These are phyloP conservation scores for Metschnikowia lochheadii DNA, from an alignment of 805 yeast species.

Conservation along the genomic window DNA sequence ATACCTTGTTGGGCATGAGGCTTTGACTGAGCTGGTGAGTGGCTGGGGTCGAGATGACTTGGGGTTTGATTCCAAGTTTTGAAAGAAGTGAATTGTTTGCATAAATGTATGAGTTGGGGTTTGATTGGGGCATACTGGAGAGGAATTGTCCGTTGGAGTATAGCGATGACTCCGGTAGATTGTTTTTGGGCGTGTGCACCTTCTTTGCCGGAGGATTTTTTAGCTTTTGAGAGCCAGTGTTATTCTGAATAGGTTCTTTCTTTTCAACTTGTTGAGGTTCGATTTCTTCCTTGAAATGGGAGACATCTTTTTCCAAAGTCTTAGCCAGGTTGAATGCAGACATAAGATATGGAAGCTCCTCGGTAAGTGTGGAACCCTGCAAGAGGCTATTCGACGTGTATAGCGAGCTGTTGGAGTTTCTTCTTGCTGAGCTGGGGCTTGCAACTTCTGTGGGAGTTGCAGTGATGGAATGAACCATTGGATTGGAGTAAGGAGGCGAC, in stretches of 20 bases:
- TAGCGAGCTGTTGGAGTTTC: constrained; percentile 27
- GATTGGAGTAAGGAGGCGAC: constrained; percentile 24
- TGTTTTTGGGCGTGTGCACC: constrained; percentile 22
- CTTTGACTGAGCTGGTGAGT: constrained; percentile 14
- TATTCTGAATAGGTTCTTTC: not conserved
- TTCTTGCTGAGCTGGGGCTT: constrained; percentile 14
- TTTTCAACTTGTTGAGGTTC: not conserved
- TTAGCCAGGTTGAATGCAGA: constrained; percentile 64
- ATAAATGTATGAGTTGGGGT: constrained; percentile 29
- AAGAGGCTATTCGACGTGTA: constrained; percentile 33
- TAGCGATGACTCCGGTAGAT: constrained; percentile 30
- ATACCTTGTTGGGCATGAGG: constrained; percentile 4
- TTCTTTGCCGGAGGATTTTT: constrained; percentile 3
- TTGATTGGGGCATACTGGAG: constrained; percentile 14
- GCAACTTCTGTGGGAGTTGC: constrained; percentile 10
- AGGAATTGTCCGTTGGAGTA: constrained; percentile 34
- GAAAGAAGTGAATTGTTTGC: constrained; percentile 34
- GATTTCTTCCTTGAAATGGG: constrained; percentile 13
- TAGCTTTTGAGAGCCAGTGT: not conserved
- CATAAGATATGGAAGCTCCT: constrained; percentile 63
- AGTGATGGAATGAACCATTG: constrained; percentile 40
- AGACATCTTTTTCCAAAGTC: constrained; percentile 46
- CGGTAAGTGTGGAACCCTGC: constrained; percentile 52
- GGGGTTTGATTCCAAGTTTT: constrained; percentile 39
- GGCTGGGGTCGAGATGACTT: constrained; percentile 32